phyloP scores from a whole-genome alignment of 345 rosid genomes.

The Brassica carinata region DNA sequence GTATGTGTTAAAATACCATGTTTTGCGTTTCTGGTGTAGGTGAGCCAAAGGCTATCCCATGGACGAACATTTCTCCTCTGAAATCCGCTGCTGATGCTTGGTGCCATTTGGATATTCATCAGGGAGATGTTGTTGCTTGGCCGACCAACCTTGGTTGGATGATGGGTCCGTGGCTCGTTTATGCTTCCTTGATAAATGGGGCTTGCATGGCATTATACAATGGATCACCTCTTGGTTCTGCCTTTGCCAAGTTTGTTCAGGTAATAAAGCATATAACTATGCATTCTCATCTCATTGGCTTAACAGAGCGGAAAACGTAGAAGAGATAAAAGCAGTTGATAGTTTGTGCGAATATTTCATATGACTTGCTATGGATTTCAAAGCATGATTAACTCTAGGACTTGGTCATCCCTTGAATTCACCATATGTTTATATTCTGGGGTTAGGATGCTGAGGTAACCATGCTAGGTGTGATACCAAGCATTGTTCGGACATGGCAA shows the following conservation, averaged over 20 bases:
- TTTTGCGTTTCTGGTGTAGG: slow-evolving; percentile 56
- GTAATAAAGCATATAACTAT: slow-evolving; percentile 39
- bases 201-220: slow-evolving; percentile 89
- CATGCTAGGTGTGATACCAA: slow-evolving; percentile 96
- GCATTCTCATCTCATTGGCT: slow-evolving; percentile 1
- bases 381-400: slow-evolving; percentile 23
- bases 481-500: slow-evolving; percentile 92
- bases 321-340: background rate
- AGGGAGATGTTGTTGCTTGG: slow-evolving; percentile 85
- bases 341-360: slow-evolving; percentile 3
- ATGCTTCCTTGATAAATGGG: slow-evolving; percentile 85
- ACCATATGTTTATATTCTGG: slow-evolving; percentile 36
- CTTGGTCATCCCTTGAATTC: slow-evolving; percentile 3
- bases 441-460: slow-evolving; percentile 88
- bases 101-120: slow-evolving; percentile 93
- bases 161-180: slow-evolving; percentile 99
- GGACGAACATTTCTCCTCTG: slow-evolving; percentile 74
- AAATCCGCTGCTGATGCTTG: slow-evolving; percentile 99
- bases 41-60: slow-evolving; percentile 97
- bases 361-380: background rate
- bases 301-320: background rate
- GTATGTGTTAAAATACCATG: slow-evolving; percentile 15
- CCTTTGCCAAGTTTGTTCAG: slow-evolving; percentile 96
- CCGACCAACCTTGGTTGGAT: slow-evolving; percentile 99
- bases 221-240: slow-evolving; percentile 86